Base-by-base conservation (phyloP, 768 basidiomycete species). In the Leccinum fibrillosum region DNA sequence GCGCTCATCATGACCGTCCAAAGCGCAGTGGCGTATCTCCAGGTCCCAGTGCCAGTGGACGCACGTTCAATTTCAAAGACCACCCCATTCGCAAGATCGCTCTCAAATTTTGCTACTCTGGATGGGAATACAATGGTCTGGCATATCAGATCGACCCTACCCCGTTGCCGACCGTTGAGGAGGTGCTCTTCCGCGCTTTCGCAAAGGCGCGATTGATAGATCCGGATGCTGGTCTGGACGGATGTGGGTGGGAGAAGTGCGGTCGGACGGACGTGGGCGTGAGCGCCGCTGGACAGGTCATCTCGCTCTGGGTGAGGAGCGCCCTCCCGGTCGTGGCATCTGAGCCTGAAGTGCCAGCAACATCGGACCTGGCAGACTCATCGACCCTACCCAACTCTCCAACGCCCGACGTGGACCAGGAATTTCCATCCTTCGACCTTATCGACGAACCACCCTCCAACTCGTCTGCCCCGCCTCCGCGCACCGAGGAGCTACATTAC, bases 181-280 rank as follows among this genome's bases (percentile, higher is more conserved):
- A 83, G 15, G 89, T 91, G 5, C 73, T 99, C 21, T 89, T 92
- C 58, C 81, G 82, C 34, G 93, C 93, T 0, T 76, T 98, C 56
- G 86, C 83, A 42, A 86, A 87, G 63, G 82, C 90, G 0, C 79
- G 86, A 51, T 76, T 99, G 47, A 82, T 98, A 11, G 91, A 96
- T 66, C 79, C 79, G 1, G 82, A 79, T 3, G 81, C 75, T 5
- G 92, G 92, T 4, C 76, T 89, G 55, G 89, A 94, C 15, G 95
- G 91, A 0, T 94, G 93, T 67, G 90, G 84, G 35, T 98, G 92
- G 86, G 86, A 90, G 68, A 81, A 84, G 63, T 98, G 97, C 72
- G 96, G 97, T 12, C 76, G 97, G 67, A 98, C 97, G 26, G 97
- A 99, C 78, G 81, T 88, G 19, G 95, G 96, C 0, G 97, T 99